Conservation (phyloP, 345 rosid species). For the Raphanus sativus region DNA sequence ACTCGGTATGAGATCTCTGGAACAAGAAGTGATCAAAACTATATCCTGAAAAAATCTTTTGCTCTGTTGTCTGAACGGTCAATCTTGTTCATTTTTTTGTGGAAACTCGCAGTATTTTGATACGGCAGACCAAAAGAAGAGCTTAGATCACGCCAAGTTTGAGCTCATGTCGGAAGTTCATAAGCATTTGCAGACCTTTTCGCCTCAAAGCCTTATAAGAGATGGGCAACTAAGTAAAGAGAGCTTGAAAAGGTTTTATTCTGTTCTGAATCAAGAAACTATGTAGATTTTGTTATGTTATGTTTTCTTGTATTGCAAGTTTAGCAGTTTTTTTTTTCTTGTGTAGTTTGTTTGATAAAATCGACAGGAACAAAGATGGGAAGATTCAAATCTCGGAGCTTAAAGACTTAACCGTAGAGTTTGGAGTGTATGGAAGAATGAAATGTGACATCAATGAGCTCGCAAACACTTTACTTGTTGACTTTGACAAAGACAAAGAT, state of each 20-base stretch:
- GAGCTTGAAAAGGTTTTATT: slow-evolving; percentile 37
- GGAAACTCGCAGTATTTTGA: slow-evolving; percentile 31
- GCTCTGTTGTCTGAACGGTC: background rate
- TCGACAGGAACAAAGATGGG: slow-evolving; percentile 41
- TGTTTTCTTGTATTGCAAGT: background rate
- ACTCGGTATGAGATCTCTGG: slow-evolving; percentile 31
- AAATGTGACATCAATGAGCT: slow-evolving; percentile 42
- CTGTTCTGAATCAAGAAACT: background rate
- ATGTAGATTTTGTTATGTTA: background rate
- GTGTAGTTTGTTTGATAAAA: slow-evolving; percentile 35
- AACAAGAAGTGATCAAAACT: background rate
- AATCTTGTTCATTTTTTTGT: background rate
- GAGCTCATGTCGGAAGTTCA: slow-evolving; percentile 43
- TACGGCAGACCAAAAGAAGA: slow-evolving; percentile 35
- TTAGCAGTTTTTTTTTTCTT: background rate
- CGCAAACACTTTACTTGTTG: slow-evolving; percentile 35
- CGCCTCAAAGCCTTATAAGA: slow-evolving; percentile 36
- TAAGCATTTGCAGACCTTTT: slow-evolving; percentile 39
- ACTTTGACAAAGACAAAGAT: slow-evolving; percentile 37
- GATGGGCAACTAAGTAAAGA: slow-evolving; percentile 42
- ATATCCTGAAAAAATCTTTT: background rate
- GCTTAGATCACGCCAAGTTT: slow-evolving; percentile 39
- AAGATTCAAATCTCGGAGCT: slow-evolving; percentile 41
- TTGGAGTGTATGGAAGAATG: slow-evolving; percentile 38
- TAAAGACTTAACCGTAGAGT: slow-evolving; percentile 38